Base-by-base conservation (phyloP, 2,329 filamentous ascomycete genomes). In the Penicillium freii region DNA sequence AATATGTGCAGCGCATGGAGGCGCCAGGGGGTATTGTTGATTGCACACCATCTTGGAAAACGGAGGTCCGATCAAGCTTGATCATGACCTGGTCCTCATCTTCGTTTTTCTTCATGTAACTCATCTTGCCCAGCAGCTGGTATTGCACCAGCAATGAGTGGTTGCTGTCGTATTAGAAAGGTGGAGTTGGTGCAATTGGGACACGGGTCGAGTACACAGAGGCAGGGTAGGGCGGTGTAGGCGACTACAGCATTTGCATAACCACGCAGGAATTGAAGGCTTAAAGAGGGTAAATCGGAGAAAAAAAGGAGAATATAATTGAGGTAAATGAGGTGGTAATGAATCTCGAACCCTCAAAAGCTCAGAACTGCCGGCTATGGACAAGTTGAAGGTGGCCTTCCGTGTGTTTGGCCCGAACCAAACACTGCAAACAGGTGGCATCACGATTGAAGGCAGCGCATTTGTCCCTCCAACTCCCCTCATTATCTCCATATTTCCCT, bases 71-170 rank as follows among this genome's bases (percentile, higher is more conserved):
- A 81, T 99, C 94, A 71, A 97, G 91, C 84, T 93, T 96, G 83
- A 97, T 89, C 81, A 97, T 85, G 74, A 90, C 88, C 75, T 88
- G 86, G 75, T 97, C 93, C 74, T 88, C 91, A 82, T 99, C 94
- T 84, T 97, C 94, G 78, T 99, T 93, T 84, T 96, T 97, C 82
- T 99, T 99, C 82, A 93, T 88, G 85, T 94, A 96, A 80, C 89
- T 94, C 92, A 96, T 96, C 25, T 60, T 76, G 74, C 61, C 62
- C 62, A 63, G 64, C 66, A 66, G 66, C 69, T 66, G 66, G 59
- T 61, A 67, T 67, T 63, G 66, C 66, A 66, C 68, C 69, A 69
- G 68, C 65, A 60, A 58, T 61, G 56, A 64, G 54, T 64, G 54
- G 55, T 62, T 58, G 58, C 62, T 58, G 60, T 66, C 64, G 57